Base-by-base conservation (phyloP, 2,329 filamentous ascomycete species). In the Pleochaeta shiraiana region DNA sequence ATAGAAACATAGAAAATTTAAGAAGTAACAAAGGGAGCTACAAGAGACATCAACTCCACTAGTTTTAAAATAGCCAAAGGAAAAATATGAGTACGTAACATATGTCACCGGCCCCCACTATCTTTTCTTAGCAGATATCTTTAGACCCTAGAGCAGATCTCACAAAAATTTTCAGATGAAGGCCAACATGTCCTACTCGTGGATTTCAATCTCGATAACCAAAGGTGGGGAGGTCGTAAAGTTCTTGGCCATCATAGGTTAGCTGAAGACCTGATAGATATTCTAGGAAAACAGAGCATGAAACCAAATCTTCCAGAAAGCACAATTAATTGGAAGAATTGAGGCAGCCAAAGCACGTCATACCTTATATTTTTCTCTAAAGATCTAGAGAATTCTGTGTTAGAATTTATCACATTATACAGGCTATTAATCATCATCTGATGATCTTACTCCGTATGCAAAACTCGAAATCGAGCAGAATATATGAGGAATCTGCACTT, bases 281-380 rank as follows among this genome's bases (percentile, higher is more conserved):
- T 39, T 7, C 33, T 62, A 4, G 33, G 33, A 39, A 28, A 2
- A 1, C 3, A 11, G 4, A n/a, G 24, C n/a, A 33, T 61, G 33
- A 16, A 61, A 37, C 33, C 21, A 3, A 24, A 21, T 21, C 28
- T 37, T 34, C 57, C 60, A 16, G 16, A 30, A 4, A 37, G 24
- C 2, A 63, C 37, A 4, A 31, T 63, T 16, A 63, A 21, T 7
- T 63, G 60, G 37, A 63, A 31, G 11, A 31, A 2, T 21, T 30
- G 60, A 26, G 59, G 59, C 6, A 62, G 59, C 24, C 59, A 62
- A 16, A 61, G 59, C 59, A 62, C 59, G 19, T 33, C 39, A 1
- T 31, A 62, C 33, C 12, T 39, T 6, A 16, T 26, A 11, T 62
- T 62, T n/a, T 3, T 47, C 5, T 63, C 60, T 4, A 47, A 63